Evolutionary conservation across 202 grass and related monocot genomes (phyloP).

Genomic region (Setaria italica): DNA sequence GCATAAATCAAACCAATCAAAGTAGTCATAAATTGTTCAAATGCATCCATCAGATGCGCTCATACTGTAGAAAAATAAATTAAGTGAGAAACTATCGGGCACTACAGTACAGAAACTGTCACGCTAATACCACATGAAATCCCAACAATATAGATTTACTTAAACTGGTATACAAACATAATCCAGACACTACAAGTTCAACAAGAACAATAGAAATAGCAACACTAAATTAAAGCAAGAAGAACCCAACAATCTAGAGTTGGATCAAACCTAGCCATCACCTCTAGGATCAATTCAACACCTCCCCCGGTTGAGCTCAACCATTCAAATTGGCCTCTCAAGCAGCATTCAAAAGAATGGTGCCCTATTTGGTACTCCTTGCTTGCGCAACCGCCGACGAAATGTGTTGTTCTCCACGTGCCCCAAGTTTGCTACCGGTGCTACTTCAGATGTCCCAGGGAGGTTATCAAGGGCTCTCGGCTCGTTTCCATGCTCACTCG

Average conservation of each 20-base stretch:
- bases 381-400: conserved; percentile 12
- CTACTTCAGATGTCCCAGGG: too few relatives aligned
- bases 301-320: not conserved
- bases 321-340: not conserved
- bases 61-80: not conserved
- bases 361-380: not conserved
- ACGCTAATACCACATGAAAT: not conserved
- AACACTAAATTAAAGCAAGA: not conserved
- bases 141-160: not conserved
- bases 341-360: conserved; percentile 33
- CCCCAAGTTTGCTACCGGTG: too few relatives aligned
- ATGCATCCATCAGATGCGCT: not conserved
- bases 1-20: too few relatives aligned
- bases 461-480: not conserved
- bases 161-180: not conserved
- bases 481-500: not conserved
- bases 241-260: not conserved
- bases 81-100: not conserved
- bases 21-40: not conserved
- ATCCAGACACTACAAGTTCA: not conserved
- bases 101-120: not conserved
- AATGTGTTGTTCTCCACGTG: accelerated
- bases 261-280: too few relatives aligned
- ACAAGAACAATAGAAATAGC: not conserved
- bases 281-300: not conserved